Evolutionary conservation across 345 rosid genomes (phyloP).

Genomic region (Camelina laxa): DNA sequence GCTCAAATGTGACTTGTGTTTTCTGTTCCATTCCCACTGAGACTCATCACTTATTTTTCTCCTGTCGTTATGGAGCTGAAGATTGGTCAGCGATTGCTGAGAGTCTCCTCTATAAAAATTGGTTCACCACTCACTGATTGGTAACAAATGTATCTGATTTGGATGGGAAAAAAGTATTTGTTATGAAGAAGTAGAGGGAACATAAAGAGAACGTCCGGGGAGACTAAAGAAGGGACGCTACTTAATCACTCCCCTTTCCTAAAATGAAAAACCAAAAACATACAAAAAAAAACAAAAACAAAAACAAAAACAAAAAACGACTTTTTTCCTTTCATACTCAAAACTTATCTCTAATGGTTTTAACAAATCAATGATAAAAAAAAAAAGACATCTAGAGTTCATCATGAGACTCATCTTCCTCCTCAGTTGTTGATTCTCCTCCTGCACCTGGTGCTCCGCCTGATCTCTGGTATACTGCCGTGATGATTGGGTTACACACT

Average conservation of each 20-base stretch:
- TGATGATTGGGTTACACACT: constrained; percentile 91
- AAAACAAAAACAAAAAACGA: not conserved
- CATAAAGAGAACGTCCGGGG: not conserved
- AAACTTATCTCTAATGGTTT: constrained; percentile 35
- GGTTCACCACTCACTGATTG: too few species aligned
- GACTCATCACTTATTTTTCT: too few species aligned
- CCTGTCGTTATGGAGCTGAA: too few species aligned
- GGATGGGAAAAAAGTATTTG: not conserved
- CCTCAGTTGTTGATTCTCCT: constrained; percentile 36
- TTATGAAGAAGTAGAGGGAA: not conserved
- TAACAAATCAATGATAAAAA: constrained; percentile 34
- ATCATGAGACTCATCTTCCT: constrained; percentile 48
- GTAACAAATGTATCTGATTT: too few species aligned
- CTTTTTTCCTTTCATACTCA: constrained; percentile 16
- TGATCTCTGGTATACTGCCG: constrained; percentile 82
- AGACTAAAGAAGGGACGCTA: constrained; percentile 13
- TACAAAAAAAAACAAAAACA: not conserved
- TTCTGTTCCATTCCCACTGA: too few species aligned
- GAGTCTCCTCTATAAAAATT: too few species aligned
- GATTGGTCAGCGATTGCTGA: too few species aligned
- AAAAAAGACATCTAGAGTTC: constrained; percentile 33
- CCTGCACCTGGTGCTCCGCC: constrained; percentile 77
- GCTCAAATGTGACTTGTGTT: too few species aligned
- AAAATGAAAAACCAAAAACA: not conserved
- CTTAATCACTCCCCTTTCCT: constrained; percentile 12